Evolutionary conservation across 345 rosid genomes (phyloP).

Genomic region (Lumnitzera racemosa): DNA sequence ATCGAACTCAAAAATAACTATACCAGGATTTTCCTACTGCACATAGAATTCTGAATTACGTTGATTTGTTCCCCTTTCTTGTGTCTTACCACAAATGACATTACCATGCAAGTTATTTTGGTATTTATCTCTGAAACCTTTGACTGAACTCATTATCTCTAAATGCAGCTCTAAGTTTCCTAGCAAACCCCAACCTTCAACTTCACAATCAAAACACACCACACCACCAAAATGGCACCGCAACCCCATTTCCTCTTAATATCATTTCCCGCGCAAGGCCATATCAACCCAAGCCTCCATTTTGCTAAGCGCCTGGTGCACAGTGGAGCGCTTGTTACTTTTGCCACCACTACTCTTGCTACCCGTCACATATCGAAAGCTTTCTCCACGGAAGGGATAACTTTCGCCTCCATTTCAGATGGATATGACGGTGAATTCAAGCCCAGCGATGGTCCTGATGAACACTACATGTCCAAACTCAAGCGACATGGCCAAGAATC

Average conservation of each 20-base stretch:
- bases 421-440: constrained; percentile 52
- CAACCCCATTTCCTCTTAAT: constrained; percentile 47
- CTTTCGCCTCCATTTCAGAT: constrained; percentile 44
- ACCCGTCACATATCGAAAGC: constrained; percentile 30
- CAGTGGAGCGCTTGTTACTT: constrained; percentile 44
- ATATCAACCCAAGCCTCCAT: constrained; percentile 54
- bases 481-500: constrained; percentile 32
- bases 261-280: constrained; percentile 55
- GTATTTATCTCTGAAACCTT: too few species aligned
- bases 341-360: constrained; percentile 30
- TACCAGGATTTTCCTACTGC: too few species aligned
- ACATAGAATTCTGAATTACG: too few species aligned
- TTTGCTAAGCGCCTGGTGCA: constrained; percentile 50
- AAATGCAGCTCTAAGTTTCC: too few species aligned
- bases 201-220: too few species aligned
- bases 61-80: too few species aligned
- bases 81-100: too few species aligned
- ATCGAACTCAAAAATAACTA: too few species aligned
- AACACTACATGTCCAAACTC: constrained; percentile 24
- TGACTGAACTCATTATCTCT: too few species aligned
- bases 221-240: background rate
- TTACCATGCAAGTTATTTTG: too few species aligned
- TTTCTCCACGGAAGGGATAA: constrained; percentile 21
- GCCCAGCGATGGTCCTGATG: constrained; percentile 11
- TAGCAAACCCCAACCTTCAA: too few species aligned